These are phyloP conservation scores for Colletotrichum sp. DNA, from an alignment of 2,329 filamentous ascomycete species.

Conservation along the genomic window DNA sequence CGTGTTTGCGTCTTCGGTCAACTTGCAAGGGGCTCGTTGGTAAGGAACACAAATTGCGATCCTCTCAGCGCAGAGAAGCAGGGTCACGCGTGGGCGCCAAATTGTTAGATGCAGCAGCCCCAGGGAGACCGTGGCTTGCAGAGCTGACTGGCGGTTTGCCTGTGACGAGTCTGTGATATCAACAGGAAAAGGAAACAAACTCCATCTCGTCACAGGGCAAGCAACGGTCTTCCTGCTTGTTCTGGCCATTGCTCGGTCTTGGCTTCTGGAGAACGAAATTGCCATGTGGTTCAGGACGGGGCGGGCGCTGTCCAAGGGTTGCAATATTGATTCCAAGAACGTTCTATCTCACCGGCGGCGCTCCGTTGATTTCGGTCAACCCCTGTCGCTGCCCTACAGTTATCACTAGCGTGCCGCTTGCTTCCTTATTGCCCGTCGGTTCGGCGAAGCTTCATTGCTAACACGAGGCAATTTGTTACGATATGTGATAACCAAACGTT, in stretches of 20 bases:
- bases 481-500: neutral
- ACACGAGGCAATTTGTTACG: neutral
- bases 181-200: neutral
- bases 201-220: neutral
- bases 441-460: neutral
- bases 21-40: neutral
- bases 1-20: constrained; percentile 7
- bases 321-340: constrained; percentile 21
- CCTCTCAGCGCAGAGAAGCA: neutral
- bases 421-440: neutral
- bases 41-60: neutral
- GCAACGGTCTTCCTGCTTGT: neutral
- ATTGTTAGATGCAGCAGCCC: neutral
- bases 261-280: constrained; percentile 9
- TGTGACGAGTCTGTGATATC: neutral
- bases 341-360: constrained; percentile 11
- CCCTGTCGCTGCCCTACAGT: neutral
- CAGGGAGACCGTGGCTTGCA: neutral
- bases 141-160: neutral
- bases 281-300: constrained; percentile 17
- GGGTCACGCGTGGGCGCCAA: neutral
- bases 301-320: neutral
- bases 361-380: neutral
- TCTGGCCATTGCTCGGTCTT: neutral
- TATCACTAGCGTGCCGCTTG: neutral